Evolutionary conservation across 176 grass and related monocot genomes (phyloP).

Genomic region (Dendrocalamus sinicus): DNA sequence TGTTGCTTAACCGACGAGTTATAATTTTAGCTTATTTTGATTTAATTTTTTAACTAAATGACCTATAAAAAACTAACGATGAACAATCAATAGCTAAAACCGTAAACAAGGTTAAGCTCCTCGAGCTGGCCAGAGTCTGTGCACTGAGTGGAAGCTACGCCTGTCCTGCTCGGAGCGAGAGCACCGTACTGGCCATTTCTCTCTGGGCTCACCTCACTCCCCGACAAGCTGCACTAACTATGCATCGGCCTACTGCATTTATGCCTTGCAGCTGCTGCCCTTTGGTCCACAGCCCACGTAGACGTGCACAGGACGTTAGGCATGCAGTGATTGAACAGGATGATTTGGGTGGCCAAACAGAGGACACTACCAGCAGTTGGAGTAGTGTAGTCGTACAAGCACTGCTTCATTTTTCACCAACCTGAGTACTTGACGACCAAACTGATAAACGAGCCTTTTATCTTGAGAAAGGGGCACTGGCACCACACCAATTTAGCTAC

Average conservation of each 20-base stretch:
- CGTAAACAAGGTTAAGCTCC: too few relatives aligned
- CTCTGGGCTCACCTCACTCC: not conserved
- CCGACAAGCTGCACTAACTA: slow-evolving; percentile 34
- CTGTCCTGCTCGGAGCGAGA: not conserved
- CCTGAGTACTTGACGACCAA: not conserved
- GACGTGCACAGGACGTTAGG: not conserved
- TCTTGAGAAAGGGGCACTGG: slow-evolving; percentile 2
- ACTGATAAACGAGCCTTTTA: not conserved
- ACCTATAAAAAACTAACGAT: too few relatives aligned
- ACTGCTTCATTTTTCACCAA: not conserved
- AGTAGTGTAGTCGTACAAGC: not conserved
- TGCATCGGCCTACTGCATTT: slow-evolving; percentile 25
- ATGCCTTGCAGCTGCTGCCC: slow-evolving; percentile 19
- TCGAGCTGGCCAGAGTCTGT: too few relatives aligned
- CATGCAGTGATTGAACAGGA: not conserved
- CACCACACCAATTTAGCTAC: not conserved
- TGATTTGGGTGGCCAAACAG: not conserved
- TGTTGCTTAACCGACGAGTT: not conserved
- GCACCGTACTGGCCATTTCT: not conserved
- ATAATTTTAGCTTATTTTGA: too few relatives aligned
- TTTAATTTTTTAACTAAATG: too few relatives aligned
- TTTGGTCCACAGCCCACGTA: slow-evolving; percentile 39
- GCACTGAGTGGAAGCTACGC: not conserved
- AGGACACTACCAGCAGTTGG: not conserved
- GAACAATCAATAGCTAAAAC: too few relatives aligned